Base-by-base conservation (phyloP, 352 stramenopile species). In the Pythium myriotylum region DNA sequence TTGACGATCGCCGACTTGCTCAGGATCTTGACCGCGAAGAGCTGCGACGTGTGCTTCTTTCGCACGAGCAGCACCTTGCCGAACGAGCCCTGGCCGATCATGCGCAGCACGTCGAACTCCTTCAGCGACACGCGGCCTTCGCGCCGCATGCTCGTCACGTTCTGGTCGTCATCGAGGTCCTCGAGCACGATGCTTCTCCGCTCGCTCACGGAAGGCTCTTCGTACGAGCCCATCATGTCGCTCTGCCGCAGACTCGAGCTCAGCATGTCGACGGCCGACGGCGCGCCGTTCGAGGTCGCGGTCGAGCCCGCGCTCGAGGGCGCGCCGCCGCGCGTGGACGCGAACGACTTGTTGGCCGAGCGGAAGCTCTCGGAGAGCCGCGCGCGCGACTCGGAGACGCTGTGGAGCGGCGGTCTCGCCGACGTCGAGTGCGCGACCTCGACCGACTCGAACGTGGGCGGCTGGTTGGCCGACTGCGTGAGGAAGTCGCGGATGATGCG, bases 31-130 rank as follows among this genome's bases (percentile, higher is more conserved):
- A 95, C 78, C 0, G 86, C 86, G 10, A 88, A 92, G 26, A 94
- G 65, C 56, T 94, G 76, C 19, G 72, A 81, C 40, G 79, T 73
- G 32, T 87, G 57, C 72, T 94, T 92, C 66, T 92, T 91, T 45
- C 85, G 76, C 46, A 90, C 84, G n/a, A 94, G 67, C 46, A 97
- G 63, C 4, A 97, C 94, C 79, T 97, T 97, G 39, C 94, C 94
- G 42, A 98, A 98, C 19, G 79, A 94, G 2, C 94, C 94, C 54
- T 94, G 92, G 46, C 94, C 94, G 33, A 98, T 89, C 73, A 98
- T 92, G n/a, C 89, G 83, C 39, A 96, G 54, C 58, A 96, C 75
- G 52, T 96, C 84, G 64, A 97, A 97, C 54, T 95, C 77, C 59
- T 87, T 77, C n/a, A 96, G 73, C 16, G 85, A 91, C 20, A 94